A percentile compares a stretch with the other conserved stretches of the same genome.
These are phyloP conservation scores for Filosporella fistucella DNA, from an alignment of 495 filamentous ascomycete genomes.

Conservation along the genomic window DNA sequence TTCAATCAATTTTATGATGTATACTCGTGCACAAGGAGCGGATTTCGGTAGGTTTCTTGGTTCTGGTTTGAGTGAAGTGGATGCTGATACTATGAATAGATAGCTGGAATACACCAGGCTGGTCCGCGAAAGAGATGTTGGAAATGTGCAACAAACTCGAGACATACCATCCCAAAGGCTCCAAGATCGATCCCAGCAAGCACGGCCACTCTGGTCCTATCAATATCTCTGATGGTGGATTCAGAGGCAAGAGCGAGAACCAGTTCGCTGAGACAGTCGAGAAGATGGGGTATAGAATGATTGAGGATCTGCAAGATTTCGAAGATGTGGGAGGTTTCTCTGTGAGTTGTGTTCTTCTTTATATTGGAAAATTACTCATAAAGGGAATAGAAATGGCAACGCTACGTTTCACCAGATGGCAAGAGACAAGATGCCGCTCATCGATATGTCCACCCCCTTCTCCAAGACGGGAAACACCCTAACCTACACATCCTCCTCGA, in stretches of 20 bases:
- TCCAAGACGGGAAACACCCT: conserved; percentile 38
- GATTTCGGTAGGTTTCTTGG: too few relatives aligned
- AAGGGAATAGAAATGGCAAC: conserved; percentile 16
- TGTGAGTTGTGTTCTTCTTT: conserved; percentile 1
- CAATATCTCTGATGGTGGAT: conserved; percentile 31
- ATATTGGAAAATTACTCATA: not conserved
- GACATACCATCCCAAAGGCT: conserved; percentile 32
- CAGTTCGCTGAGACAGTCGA: conserved; percentile 31
- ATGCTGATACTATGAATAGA: conserved; percentile 6
- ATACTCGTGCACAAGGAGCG: conserved; percentile 29
- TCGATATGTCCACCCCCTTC: conserved; percentile 38
- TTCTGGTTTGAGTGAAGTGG: not conserved
- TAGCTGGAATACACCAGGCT: conserved; percentile 19
- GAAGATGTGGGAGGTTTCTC: conserved; percentile 17
- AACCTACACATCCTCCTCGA: conserved; percentile 50
- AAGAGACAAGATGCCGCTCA: conserved; percentile 41
- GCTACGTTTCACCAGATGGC: conserved; percentile 35
- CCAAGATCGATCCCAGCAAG: conserved; percentile 26
- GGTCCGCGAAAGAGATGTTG: conserved; percentile 22
- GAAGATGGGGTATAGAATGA: conserved; percentile 25
- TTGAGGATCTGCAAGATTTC: conserved; percentile 25
- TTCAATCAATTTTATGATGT: conserved; percentile 57
- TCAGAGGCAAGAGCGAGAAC: conserved; percentile 24
- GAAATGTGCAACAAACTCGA: conserved; percentile 25
- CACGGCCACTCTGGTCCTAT: conserved; percentile 29